phyloP scores from a whole-genome alignment of 805 yeast species.

The Yarrowia sp. region DNA sequence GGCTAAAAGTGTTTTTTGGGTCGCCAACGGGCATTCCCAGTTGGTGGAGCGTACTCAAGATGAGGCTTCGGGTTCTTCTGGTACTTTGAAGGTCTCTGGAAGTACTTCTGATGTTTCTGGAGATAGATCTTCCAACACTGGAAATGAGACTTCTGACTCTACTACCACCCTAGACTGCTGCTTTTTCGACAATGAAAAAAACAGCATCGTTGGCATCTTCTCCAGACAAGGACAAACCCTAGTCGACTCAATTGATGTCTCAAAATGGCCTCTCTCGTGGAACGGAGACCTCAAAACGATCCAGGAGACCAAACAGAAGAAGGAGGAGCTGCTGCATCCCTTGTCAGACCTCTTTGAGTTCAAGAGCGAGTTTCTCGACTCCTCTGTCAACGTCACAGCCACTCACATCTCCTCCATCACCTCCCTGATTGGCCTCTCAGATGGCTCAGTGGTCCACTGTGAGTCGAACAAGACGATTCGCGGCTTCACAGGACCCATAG shows the following conservation, averaged over 20 bases:
- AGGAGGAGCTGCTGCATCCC: neutral
- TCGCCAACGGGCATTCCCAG: slow-evolving; percentile 11
- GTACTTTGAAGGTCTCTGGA: too few relatives aligned
- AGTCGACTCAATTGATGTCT: neutral
- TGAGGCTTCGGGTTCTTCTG: too few relatives aligned
- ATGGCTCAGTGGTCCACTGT: neutral
- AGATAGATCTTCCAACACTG: too few relatives aligned
- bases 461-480: neutral
- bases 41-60: neutral
- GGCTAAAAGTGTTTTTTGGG: neutral
- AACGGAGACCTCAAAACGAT: neutral
- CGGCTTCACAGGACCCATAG: neutral
- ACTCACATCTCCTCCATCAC: neutral
- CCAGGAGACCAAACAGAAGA: neutral
- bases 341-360: neutral
- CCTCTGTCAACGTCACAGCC: neutral
- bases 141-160: too few relatives aligned
- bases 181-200: neutral
- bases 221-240: neutral
- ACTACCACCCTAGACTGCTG: neutral
- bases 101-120: too few relatives aligned
- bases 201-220: neutral
- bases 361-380: neutral
- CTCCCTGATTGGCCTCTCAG: neutral
- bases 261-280: slow-evolving; percentile 4